Evolutionary conservation across 2,329 filamentous ascomycete genomes (phyloP).

Genomic region (Trematosphaeria pertusa): DNA sequence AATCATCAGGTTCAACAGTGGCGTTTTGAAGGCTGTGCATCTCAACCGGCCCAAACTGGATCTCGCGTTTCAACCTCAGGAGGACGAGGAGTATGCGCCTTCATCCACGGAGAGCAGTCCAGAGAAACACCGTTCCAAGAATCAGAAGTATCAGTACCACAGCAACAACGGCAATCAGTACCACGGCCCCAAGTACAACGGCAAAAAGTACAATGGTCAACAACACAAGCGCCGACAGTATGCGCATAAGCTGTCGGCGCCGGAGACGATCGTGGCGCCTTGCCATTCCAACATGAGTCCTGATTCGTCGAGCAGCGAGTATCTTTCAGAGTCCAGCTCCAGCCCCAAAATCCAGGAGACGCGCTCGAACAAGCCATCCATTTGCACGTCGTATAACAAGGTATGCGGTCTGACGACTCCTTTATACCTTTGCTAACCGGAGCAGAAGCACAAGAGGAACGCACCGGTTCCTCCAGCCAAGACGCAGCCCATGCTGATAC

Average conservation of each 20-base stretch:
- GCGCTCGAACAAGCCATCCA: background rate
- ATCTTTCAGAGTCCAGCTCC: background rate
- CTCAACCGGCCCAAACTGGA: constrained; percentile 45
- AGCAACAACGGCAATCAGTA: constrained; percentile 34
- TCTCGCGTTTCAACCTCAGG: constrained; percentile 23
- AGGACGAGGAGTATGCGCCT: constrained; percentile 29
- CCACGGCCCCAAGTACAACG: too few species aligned
- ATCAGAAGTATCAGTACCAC: constrained; percentile 30
- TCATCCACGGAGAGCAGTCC: constrained; percentile 31
- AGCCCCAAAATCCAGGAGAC: background rate
- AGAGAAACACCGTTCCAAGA: constrained; percentile 40
- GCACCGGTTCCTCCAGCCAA: background rate
- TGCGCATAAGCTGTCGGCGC: constrained; percentile 19
- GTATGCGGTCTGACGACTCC: background rate
- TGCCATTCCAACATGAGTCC: constrained; percentile 4
- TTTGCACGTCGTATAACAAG: background rate
- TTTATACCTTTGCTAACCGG: background rate
- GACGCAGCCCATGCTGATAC: constrained; percentile 32
- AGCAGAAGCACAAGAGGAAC: constrained; percentile 3
- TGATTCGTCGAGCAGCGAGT: background rate
- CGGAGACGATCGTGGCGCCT: constrained; percentile 6
- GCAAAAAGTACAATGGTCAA: too few species aligned
- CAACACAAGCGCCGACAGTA: constrained; percentile 29
- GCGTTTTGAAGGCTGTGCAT: constrained; percentile 58
- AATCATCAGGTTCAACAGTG: constrained; percentile 52